Base-by-base conservation (phyloP, 2,329 filamentous ascomycete species). In the Nectriaceae sp. region DNA sequence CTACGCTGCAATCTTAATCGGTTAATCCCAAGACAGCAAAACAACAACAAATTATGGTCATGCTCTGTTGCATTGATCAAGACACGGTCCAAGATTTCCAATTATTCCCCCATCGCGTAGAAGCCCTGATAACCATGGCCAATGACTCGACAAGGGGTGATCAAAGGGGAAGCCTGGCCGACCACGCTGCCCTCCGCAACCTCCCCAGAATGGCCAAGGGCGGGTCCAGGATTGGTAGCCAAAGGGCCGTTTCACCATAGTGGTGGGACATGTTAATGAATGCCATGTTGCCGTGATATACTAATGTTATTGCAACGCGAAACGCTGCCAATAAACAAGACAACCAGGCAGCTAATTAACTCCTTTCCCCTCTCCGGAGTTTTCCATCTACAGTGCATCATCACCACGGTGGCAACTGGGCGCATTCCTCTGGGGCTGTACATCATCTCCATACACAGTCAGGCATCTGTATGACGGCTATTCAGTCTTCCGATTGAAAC, bases 21-120 rank as follows among this genome's bases (percentile, higher is more conserved):
- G 6, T 31, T 31, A 31, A 31, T 31, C 8, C 8, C 15, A 31
- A n/a, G 15, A 31, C 26, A 31, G 26, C 26, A 31, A 31, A 39
- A 50, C 48, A 41, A 52, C 44, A 54, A 46, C 46, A 56, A 40
- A 56, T 6, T 6, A 18, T 37, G 49, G 44, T 57, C 59, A 62
- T 61, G 57, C 55, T 56, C 35, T 40, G 45, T 51, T 51, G 59
- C 59, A 58, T 61, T 54, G 59, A 61, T 56, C 59, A 59, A 36
- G 41, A 16, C 35, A 37, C 35, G 57, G 44, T 39, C 54, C 33
- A 11, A 6, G 16, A 37, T 18, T 37, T 16, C 16, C 33, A 11
- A 37, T 11, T 43, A 48, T 31, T 49, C 49, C 37, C 47, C 45
- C 42, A 29, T 35, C 47, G 50, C 43, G 49, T 33, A 55, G 21